These are phyloP conservation scores for Cordyceps cateniannulata DNA, from an alignment of 2,329 filamentous ascomycete species.

Conservation along the genomic window DNA sequence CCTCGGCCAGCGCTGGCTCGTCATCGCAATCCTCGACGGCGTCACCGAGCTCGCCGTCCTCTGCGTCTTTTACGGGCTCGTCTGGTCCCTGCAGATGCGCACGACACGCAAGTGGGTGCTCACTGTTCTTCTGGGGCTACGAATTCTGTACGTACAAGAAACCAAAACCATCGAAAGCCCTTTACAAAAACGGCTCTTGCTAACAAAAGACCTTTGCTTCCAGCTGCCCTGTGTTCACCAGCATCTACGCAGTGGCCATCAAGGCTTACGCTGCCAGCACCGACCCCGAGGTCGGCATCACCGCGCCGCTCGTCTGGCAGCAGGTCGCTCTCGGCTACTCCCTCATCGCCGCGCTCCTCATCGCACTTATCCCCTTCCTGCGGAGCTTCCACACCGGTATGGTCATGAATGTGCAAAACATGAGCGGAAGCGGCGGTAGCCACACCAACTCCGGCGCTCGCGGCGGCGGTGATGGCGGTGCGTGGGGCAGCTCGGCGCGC, in stretches of 20 bases:
- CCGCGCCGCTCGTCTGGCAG: constrained; percentile 16
- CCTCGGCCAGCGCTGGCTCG: constrained; percentile 4
- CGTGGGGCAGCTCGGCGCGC: background rate
- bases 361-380: constrained; percentile 19
- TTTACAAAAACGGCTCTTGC: too few relatives aligned
- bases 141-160: constrained; percentile 1
- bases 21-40: constrained; percentile 2
- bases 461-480: too few relatives aligned
- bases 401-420: constrained; percentile 9
- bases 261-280: constrained; percentile 7
- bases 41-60: constrained; percentile 6
- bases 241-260: constrained; percentile 13
- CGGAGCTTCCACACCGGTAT: constrained; percentile 17
- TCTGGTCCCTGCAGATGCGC: constrained; percentile 11
- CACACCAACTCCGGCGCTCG: background rate
- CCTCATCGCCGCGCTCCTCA: constrained; percentile 18
- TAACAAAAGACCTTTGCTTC: background rate
- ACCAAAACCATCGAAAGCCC: too few relatives aligned
- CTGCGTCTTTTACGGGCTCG: constrained; percentile 7
- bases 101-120: constrained; percentile 3
- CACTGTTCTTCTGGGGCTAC: constrained; percentile 1
- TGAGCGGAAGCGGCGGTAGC: background rate
- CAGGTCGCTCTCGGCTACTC: constrained; percentile 17
- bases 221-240: constrained; percentile 13
- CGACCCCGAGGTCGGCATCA: constrained; percentile 14